Base-by-base conservation (phyloP, 371 early-diverging fungal genomes). In the Mortierella sp. region DNA sequence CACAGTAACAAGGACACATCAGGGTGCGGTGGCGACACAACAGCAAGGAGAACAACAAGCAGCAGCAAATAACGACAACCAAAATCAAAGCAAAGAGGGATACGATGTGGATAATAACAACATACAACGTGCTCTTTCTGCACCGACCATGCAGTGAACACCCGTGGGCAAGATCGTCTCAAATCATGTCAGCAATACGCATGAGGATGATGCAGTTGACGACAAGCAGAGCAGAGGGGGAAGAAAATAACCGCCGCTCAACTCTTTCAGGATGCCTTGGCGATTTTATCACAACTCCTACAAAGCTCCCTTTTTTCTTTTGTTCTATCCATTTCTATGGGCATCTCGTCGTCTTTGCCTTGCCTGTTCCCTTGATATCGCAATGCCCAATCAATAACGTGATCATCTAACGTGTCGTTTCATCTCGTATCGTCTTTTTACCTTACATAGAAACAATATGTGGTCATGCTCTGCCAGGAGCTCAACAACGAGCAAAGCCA, bases 401-500 rank as follows among this genome's bases (percentile, higher is more conserved):
- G 40, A 26, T 74, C 46, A 37, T 31, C 61, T 74, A 74, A 92
- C 91, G 92, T 89, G 53, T 43, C 28, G n/a, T 44, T 48, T n/a
- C 19, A 54, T 51, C 26, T 74, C 43, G 75, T 55, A 44, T 74
- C 43, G 31, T 69, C 43, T 54, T 61, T 74, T 55, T 57, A 34
- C 40, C n/a, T 9, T 44, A 13, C 72, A 69, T 89, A 97, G 98
- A 88, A 95, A 61, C 90, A 90, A 75, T 98, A 96, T 91, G 89
- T 93, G 81, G 90, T 91, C 61, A 85, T 93, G 86, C 91, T 98
- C 57, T 90, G 92, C 80, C 94, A 95, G 81, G 96, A 97, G 87
- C 92, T 98, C 57, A 92, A 93, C 50, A 96, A 92, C 82, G 97
- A 96, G 83, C 90, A 90, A 78, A 90, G 88, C 72, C 89, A 88